Percentiles rank a stretch among this genome's conserved stretches.
phyloP scores from a whole-genome alignment of 225 moss, liverwort and hornwort species.

The Bryum argenteum region DNA sequence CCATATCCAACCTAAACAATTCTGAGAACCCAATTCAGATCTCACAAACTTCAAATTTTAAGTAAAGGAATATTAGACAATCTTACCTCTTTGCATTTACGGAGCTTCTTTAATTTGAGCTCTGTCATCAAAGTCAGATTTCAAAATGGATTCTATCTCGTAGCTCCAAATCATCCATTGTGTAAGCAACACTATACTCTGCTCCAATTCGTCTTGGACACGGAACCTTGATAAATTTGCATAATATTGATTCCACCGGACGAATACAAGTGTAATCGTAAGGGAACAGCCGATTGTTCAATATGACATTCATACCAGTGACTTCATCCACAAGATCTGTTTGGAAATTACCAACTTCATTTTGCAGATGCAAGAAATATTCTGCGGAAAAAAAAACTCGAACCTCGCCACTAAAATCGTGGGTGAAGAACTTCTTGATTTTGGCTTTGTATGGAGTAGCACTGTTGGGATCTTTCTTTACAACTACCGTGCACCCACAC shows the following conservation, averaged over 20 bases:
- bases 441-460: not conserved
- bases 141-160: no score
- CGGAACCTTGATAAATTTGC: not conserved
- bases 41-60: no score
- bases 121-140: no score
- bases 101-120: no score
- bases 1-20: no score
- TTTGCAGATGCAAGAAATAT: not conserved
- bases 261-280: not conserved
- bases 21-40: no score
- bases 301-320: not conserved
- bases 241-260: not conserved
- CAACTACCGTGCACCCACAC: not conserved
- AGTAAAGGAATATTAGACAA: no score
- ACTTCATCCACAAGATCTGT: not conserved
- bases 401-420: not conserved
- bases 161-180: no score
- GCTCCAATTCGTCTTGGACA: not conserved
- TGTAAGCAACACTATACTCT: no score
- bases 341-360: not conserved
- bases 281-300: not conserved
- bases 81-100: no score
- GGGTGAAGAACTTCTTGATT: not conserved
- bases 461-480: not conserved
- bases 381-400: not conserved